Evolutionary conservation across 1,284 basidiomycete genomes (phyloP), one percentile per base, ranked within the genome.

Genomic region (Cystobasidiaceae sp.): DNA sequence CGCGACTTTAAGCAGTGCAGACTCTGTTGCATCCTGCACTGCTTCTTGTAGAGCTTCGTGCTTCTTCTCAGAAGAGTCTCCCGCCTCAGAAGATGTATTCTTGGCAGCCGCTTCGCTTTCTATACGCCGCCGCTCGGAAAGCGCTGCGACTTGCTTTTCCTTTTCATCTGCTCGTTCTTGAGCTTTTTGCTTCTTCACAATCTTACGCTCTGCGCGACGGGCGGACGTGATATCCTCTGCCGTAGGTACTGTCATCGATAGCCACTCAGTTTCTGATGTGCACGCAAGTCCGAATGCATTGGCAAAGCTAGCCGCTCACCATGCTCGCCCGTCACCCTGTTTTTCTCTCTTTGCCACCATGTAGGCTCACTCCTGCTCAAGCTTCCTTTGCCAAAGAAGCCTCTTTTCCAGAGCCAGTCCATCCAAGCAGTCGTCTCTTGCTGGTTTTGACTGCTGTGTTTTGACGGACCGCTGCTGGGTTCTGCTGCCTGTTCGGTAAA

Each of bases 321-420:
- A 27, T 82, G 68, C 77, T 79, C 77, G n/a, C 84, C 80, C 73
- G 88, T 89, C 41, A 87, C 79, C 71, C 88, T 65, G 61, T 85
- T 67, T 89, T 81, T 33, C 83, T 83, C 69, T 9, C 74, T 43
- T 28, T 68, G 61, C 48, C 86, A 79, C 96, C 94, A 99, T 51
- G 86, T 92, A 1, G 94, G 94, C 76, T 98, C 96, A 76, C 90
- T 94, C 59, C 96, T 79, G 37, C 89, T 93, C 51, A 98, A 79
- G 73, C 88, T 88, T 0, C 96, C 96, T 77, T 98, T 98, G 21
- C 96, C 94, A 76, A 97, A 98, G 80, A 97, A 97, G 0, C 96
- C 94, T 65, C 88, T 80, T 46, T 84, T 81, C 89, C 96, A 99
- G 27, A 98, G 81, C 1, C 86, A 78, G 7, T 55, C 33, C 61